phyloP scores from a whole-genome alignment of 768 basidiomycete species.

The Amyloporia xantha region DNA sequence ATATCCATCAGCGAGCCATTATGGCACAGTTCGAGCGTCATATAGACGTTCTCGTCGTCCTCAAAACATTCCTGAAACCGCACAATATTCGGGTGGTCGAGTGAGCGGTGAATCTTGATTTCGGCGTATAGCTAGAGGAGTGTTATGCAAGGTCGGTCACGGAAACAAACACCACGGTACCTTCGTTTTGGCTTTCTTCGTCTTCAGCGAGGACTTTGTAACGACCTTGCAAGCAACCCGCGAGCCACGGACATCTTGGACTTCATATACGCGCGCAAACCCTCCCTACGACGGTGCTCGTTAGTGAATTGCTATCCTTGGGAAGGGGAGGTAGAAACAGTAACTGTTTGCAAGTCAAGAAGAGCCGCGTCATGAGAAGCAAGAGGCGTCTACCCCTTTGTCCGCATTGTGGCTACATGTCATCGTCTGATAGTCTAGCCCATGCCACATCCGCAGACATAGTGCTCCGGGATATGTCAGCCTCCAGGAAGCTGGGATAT shows the following conservation, averaged over 20 bases:
- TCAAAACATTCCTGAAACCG: conserved; percentile 92
- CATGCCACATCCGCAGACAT: too few species aligned
- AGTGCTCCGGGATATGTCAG: too few species aligned
- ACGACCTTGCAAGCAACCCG: conserved; percentile 90
- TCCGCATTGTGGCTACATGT: too few species aligned
- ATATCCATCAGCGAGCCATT: conserved; percentile 90
- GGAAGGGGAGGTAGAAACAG: not conserved
- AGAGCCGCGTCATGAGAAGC: not conserved
- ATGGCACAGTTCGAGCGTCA: conserved; percentile 89
- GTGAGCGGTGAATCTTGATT: conserved; percentile 93
- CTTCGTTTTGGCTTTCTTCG: conserved; percentile 97
- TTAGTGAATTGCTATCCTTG: too few species aligned
- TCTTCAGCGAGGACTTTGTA: conserved; percentile 85
- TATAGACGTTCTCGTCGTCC: conserved; percentile 92
- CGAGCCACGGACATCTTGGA: conserved; percentile 60
- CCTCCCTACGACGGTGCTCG: too few species aligned
- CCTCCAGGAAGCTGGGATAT: too few species aligned
- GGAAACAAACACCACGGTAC: conserved; percentile 33
- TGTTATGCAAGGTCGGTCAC: not conserved
- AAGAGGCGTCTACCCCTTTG: too few species aligned
- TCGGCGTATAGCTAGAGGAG: conserved; percentile 82
- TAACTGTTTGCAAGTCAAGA: not conserved
- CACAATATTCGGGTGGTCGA: conserved; percentile 91
- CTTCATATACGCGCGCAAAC: conserved; percentile 95
- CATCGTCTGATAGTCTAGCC: too few species aligned